Conservation (phyloP, 139 green algal genomes). For the Chlorella sp. region DNA sequence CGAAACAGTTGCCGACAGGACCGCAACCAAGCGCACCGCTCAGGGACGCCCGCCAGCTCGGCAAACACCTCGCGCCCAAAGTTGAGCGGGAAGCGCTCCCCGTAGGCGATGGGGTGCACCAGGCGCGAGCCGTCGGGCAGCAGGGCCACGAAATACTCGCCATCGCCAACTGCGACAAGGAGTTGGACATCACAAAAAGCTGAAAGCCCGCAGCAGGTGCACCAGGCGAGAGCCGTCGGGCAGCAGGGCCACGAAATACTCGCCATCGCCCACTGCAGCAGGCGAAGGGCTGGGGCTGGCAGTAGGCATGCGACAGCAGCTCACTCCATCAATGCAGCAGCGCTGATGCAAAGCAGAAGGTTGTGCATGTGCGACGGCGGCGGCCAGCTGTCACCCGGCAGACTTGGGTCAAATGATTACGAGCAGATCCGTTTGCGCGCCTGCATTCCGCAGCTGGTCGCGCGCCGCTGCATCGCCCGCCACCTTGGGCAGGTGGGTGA, state of each 20-base stretch:
- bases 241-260: slow-evolving; percentile 85
- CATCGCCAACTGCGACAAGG: slow-evolving; percentile 55
- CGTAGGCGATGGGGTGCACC: slow-evolving; percentile 71
- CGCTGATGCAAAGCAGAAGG: background rate
- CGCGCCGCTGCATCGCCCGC: slow-evolving; percentile 33
- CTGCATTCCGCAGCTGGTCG: slow-evolving; percentile 39
- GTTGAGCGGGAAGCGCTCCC: slow-evolving; percentile 76
- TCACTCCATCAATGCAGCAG: background rate
- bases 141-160: slow-evolving; percentile 81
- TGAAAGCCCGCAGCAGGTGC: too few species aligned
- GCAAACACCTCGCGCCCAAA: slow-evolving; percentile 84
- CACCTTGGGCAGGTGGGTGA: slow-evolving; percentile 29
- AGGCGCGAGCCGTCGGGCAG: slow-evolving; percentile 84
- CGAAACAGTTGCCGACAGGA: background rate
- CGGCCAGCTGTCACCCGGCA: too few species aligned
- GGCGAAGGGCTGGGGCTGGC: background rate
- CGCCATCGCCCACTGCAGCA: slow-evolving; percentile 62
- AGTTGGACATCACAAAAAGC: too few species aligned
- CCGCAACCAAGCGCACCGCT: slow-evolving; percentile 29
- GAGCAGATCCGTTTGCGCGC: too few species aligned
- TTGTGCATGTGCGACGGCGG: too few species aligned
- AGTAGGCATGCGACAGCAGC: background rate
- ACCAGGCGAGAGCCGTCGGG: slow-evolving; percentile 82
- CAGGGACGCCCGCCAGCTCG: slow-evolving; percentile 64
- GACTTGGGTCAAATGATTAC: too few species aligned